Conservation (phyloP, 257 asterid species). For the Anisodus tanguticus region DNA sequence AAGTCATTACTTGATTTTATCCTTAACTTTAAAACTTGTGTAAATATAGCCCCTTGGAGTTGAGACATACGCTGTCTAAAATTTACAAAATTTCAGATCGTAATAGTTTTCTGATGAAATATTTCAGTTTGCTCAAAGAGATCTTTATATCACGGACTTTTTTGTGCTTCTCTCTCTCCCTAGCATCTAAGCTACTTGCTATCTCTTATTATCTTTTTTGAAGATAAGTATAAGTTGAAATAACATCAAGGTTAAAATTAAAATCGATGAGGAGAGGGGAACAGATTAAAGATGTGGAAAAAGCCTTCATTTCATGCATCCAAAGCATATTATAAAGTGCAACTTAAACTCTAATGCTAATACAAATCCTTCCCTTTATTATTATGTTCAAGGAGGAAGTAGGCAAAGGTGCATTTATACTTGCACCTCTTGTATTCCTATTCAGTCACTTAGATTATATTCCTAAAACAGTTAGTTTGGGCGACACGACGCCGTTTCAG, state of each 20-base stretch:
- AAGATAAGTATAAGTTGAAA: too few species aligned
- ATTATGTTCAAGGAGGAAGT: not conserved
- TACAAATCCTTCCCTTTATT: not conserved
- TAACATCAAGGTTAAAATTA: not conserved
- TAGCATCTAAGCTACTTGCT: not conserved
- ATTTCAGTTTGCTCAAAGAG: too few species aligned
- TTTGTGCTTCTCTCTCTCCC: not conserved
- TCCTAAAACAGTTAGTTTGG: conserved; percentile 28
- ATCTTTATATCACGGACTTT: too few species aligned
- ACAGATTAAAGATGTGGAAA: not conserved
- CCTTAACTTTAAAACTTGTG: too few species aligned
- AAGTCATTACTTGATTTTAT: too few species aligned
- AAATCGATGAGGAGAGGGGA: not conserved
- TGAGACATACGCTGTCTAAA: too few species aligned
- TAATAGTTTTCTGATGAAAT: too few species aligned
- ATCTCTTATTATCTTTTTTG: not conserved
- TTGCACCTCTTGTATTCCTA: not conserved
- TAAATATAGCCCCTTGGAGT: too few species aligned
- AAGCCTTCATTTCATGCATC: not conserved
- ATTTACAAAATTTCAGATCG: too few species aligned
- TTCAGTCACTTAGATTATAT: not conserved
- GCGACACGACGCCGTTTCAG: conserved; percentile 58
- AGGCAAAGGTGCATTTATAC: not conserved
- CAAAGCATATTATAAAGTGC: not conserved
- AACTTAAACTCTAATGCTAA: not conserved